Conservation (phyloP, 1,139 yeast genomes). For the Geotrichum reessii region DNA sequence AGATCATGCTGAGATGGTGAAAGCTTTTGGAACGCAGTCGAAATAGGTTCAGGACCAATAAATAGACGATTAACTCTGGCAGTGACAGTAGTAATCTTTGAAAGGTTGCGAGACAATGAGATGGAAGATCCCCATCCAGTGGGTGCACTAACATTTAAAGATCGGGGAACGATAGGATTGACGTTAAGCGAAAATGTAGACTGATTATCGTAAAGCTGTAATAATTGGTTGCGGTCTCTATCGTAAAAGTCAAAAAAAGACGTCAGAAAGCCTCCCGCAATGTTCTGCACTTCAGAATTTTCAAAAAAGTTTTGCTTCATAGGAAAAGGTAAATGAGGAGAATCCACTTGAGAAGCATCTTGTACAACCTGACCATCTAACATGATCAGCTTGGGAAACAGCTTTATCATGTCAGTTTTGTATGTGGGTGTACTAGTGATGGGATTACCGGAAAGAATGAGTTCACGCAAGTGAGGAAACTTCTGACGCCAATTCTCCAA, state of each 20-base stretch:
- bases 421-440: conserved; percentile 47
- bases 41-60: conserved; percentile 67
- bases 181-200: conserved; percentile 76
- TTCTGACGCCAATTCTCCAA: conserved; percentile 78
- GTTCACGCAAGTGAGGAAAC: conserved; percentile 65
- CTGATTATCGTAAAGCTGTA: conserved; percentile 69
- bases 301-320: conserved; percentile 67
- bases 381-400: conserved; percentile 73
- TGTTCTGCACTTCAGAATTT: conserved; percentile 60
- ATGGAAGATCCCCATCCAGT: conserved; percentile 32
- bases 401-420: conserved; percentile 57
- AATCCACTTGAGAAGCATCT: conserved; percentile 58
- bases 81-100: conserved; percentile 57
- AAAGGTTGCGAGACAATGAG: conserved; percentile 69
- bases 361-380: conserved; percentile 75
- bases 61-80: conserved; percentile 54
- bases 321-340: conserved; percentile 45
- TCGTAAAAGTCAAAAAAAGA: conserved; percentile 81
- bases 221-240: conserved; percentile 59
- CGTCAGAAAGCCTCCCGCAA: conserved; percentile 70
- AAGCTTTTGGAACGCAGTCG: conserved; percentile 53
- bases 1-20: conserved; percentile 76
- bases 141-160: conserved; percentile 21
- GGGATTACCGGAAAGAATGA: conserved; percentile 77
- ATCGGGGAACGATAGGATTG: conserved; percentile 41